phyloP scores from a whole-genome alignment of 148 eudicot species.

The Suaeda aralocaspica region DNA sequence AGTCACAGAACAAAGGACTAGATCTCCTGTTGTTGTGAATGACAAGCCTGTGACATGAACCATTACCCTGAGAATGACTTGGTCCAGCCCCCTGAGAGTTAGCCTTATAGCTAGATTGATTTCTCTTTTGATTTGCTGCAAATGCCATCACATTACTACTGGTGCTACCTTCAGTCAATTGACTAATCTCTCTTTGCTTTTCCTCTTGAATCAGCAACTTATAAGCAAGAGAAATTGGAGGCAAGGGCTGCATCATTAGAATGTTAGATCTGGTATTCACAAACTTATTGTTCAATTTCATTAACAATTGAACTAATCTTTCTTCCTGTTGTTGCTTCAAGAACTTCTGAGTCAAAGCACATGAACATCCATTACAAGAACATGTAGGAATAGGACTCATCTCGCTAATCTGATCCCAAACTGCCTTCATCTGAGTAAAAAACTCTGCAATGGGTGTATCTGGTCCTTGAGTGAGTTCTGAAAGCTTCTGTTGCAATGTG shows the following conservation, averaged over 20 bases:
- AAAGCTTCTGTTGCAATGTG: neutral
- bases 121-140: neutral
- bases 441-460: neutral
- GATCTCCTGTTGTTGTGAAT: fast-evolving
- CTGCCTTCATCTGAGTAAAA: neutral
- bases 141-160: neutral
- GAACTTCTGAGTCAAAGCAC: neutral
- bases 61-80: neutral
- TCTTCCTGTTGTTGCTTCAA: neutral
- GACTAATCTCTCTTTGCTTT: neutral
- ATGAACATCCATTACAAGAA: neutral
- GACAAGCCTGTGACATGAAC: neutral
- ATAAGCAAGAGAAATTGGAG: neutral
- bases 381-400: neutral
- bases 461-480: neutral
- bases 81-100: neutral
- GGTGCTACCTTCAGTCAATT: fast-evolving
- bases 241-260: neutral
- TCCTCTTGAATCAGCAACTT: neutral
- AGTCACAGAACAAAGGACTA: neutral
- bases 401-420: neutral
- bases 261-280: neutral
- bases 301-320: neutral
- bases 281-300: neutral
- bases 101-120: neutral